Conservation (phyloP, 495 filamentous ascomycete genomes). For the Talaromyces thailandensis region DNA sequence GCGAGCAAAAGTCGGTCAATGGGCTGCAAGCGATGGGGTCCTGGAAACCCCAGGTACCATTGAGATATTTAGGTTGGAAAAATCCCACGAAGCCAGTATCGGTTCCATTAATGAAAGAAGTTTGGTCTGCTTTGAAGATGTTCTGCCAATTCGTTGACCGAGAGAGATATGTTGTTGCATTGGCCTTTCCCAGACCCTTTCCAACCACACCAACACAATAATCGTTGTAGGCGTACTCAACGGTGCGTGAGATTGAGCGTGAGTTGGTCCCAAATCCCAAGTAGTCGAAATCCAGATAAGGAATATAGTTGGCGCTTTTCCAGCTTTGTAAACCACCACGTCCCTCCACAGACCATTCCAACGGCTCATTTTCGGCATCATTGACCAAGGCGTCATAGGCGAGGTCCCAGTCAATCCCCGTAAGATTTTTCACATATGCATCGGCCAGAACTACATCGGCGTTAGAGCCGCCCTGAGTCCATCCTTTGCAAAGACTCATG, state of each 20-base stretch:
- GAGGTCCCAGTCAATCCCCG: slow-evolving; percentile 34
- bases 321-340: slow-evolving; percentile 50
- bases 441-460: slow-evolving; percentile 27
- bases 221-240: slow-evolving; percentile 61
- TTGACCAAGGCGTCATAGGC: slow-evolving; percentile 45
- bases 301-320: slow-evolving; percentile 51
- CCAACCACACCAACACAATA: slow-evolving; percentile 51
- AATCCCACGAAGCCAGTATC: slow-evolving; percentile 23
- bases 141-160: slow-evolving; percentile 47
- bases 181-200: slow-evolving; percentile 32
- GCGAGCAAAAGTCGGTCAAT: slow-evolving; percentile 30
- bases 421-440: slow-evolving; percentile 21
- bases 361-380: slow-evolving; percentile 56
- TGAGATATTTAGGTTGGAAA: slow-evolving; percentile 30
- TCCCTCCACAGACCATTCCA: slow-evolving; percentile 52
- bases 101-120: slow-evolving; percentile 36
- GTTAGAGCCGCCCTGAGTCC: slow-evolving; percentile 59
- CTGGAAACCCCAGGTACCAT: slow-evolving; percentile 22
- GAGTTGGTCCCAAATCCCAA: slow-evolving; percentile 56
- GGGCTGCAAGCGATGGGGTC: slow-evolving; percentile 38
- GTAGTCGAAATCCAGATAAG: slow-evolving; percentile 52
- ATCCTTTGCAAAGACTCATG: slow-evolving; percentile 49
- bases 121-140: slow-evolving; percentile 43
- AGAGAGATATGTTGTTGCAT: slow-evolving; percentile 40
- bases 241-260: slow-evolving; percentile 49